Percentiles rank a stretch among this genome's conserved stretches.
Evolutionary conservation across 129 eudicot species (phyloP).

Genomic region (Silybum marianum): DNA sequence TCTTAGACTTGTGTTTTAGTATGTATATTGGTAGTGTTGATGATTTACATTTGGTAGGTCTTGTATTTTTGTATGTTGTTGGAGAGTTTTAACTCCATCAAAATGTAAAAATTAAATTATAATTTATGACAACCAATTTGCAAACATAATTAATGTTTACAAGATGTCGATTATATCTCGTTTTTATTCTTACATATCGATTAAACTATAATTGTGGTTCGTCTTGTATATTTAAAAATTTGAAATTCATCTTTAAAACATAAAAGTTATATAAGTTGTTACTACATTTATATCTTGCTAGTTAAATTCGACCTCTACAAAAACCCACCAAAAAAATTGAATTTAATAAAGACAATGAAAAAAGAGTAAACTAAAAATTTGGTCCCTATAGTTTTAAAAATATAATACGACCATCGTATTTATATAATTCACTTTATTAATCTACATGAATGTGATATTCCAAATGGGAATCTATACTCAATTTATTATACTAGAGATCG

Average conservation of each 20-base stretch:
- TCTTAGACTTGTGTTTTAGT: slow-evolving; percentile 1
- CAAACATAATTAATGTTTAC: not conserved
- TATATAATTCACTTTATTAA: not conserved
- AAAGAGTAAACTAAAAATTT: too few relatives aligned
- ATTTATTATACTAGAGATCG: too few relatives aligned
- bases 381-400: too few relatives aligned
- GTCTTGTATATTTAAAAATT: not conserved
- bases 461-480: not conserved
- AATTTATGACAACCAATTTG: not conserved
- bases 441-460: not conserved
- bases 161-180: not conserved
- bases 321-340: too few relatives aligned
- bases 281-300: too few relatives aligned
- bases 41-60: not conserved
- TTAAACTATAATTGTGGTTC: not conserved
- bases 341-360: too few relatives aligned
- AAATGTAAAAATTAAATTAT: not conserved
- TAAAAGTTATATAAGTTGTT: too few relatives aligned
- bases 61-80: not conserved
- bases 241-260: too few relatives aligned
- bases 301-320: too few relatives aligned
- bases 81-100: too few relatives aligned
- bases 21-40: slow-evolving; percentile 2
- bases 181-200: too few relatives aligned
- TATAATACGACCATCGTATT: too few relatives aligned